Evolutionary conservation across 306 rosid genomes (phyloP), one percentile per base, ranked within the genome.

Genomic region (Acacia melanoxylon): DNA sequence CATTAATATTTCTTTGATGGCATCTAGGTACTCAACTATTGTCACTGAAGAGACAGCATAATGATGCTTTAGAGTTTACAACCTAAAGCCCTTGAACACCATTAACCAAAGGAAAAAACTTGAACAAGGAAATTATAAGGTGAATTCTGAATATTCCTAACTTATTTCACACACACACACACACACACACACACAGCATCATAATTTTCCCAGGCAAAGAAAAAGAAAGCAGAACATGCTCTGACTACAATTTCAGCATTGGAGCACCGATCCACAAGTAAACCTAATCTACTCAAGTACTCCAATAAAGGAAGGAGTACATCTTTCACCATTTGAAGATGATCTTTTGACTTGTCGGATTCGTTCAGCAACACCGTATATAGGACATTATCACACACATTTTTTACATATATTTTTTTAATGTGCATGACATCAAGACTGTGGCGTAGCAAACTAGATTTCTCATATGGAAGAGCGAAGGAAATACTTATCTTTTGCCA

Each of bases 191-290:
- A n/a, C n/a, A n/a, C 14, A 17, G 46, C 24, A 49, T 14, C 58
- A 44, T 13, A 67, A 67, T 40, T 72, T 81, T 68, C 71, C 40
- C n/a, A 0, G 19, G 52, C 73, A 42, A 44, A 61, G 40, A 27
- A 59, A 3, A 78, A 31, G 40, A 35, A 25, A 72, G 27, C 29
- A 74, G 46, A 20, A 56, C 46, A 82, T 52, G 78, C 58, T 77
- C 45, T 52, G 49, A 31, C 59, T 76, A 66, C 19, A 20, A 56
- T 73, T 67, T 79, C 78, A 82, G 67, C 70, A 72, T n/a, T 80
- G 76, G 70, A 8, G 82, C 80, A 79, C 72, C 56, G 49, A 62
- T 8, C 45, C 16, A 61, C 63, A 75, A 29, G 10, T 33, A 29
- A 51, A 73, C 29, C 42, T 70, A 61, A 25, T 41, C 80, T 79